Evolutionary conservation across 306 rosid genomes (phyloP), one percentile per base, ranked within the genome.

Genomic region (Fragaria ananassa): DNA sequence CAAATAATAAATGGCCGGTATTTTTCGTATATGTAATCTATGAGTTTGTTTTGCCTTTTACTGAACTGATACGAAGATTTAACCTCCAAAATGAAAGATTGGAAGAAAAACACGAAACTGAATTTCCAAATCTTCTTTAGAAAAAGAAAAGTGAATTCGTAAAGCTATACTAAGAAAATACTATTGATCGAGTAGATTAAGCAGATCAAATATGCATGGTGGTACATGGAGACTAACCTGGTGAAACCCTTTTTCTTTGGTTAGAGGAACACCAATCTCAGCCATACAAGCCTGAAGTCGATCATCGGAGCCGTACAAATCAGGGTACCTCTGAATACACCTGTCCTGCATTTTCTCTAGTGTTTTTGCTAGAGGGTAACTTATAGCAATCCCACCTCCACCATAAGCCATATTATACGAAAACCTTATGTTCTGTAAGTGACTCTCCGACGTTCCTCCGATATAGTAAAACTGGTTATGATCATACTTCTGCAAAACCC

Each of bases 201-300:
- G 31, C 17, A 10, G 64, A 58, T 58, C 7, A 58, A 42, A 58
- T 7, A 31, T 31, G 35, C 35, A 54, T 54, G 60, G 60, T n/a
- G 57, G 23, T 6, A 54, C 27, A 47, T 46, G 17, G 53, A 14
- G 25, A 19, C 60, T n/a, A 31, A 92, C 96, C 91, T 92, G 93
- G 78, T 92, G 96, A 77, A 92, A 92, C 10, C 97, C 97, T 73
- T 67, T 79, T 29, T 92, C 91, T 74, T 42, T 85, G 74, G 97
- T 90, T 71, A 92, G 90, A 31, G 96, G 97, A 68, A 92, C 90
- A 1, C 97, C 96, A 62, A 92, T 88, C 76, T 90, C 96, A 15
- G 90, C 87, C 96, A 90, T 86, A 73, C 96, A 92, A 76, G 97
- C 97, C 18, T 90, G 97, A 63, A 92, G 83, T 81, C 93, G 62